These are phyloP conservation scores for Calonectria leucothoes DNA, from an alignment of 2,329 filamentous ascomycete genomes.

Conservation along the genomic window DNA sequence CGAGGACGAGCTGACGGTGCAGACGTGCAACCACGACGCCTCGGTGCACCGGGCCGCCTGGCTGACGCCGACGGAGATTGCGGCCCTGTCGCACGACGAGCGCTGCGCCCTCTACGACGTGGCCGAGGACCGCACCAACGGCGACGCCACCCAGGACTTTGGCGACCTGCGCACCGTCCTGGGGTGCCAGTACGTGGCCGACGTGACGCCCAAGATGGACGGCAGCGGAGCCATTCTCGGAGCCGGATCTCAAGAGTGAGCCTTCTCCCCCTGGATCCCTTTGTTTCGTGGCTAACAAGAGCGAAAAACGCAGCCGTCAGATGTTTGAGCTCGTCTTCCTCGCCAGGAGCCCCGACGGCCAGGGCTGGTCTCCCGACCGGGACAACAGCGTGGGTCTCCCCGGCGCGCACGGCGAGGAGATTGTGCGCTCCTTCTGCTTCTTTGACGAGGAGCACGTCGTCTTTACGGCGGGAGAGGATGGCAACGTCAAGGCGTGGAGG, in stretches of 20 bases:
- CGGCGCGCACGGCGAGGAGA: conserved; percentile 72
- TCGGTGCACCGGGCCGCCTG: conserved; percentile 83
- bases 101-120: conserved; percentile 79
- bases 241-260: conserved; percentile 75
- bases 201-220: conserved; percentile 70
- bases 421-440: conserved; percentile 73
- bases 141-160: conserved; percentile 66
- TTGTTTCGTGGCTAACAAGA: neutral
- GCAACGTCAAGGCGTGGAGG: conserved; percentile 68
- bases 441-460: conserved; percentile 69
- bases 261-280: conserved; percentile 42
- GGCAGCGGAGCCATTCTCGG: conserved; percentile 71
- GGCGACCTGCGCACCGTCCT: conserved; percentile 77
- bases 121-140: conserved; percentile 71
- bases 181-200: conserved; percentile 79
- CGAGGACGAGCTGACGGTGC: conserved; percentile 82
- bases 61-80: conserved; percentile 72
- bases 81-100: conserved; percentile 82
- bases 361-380: conserved; percentile 66
- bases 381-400: conserved; percentile 68
- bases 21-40: conserved; percentile 82
- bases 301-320: conserved; percentile 58
- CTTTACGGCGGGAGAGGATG: conserved; percentile 70
- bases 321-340: conserved; percentile 72
- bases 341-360: conserved; percentile 54